Evolutionary conservation across 306 rosid genomes (phyloP), one percentile per base, ranked within the genome.

Genomic region (Quercus gilva): DNA sequence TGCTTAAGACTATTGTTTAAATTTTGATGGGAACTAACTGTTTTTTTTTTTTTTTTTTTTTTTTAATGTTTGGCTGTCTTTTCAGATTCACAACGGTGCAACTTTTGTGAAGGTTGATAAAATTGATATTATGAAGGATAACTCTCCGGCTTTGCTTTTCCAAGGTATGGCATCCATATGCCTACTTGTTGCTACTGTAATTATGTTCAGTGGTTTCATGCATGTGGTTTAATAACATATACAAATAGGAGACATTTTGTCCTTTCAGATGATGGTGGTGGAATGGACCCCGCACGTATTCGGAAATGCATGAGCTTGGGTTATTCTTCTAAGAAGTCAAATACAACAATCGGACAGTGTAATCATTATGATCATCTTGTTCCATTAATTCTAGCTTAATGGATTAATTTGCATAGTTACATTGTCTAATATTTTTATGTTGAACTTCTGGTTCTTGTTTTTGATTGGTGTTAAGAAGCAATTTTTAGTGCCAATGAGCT

Each of bases 241-340:
- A 74, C 49, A 72, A 63, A 76, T 17, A 63, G 49, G 33, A 65
- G 13, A 17, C 26, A 33, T 60, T 71, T 76, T 70, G 86, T 82
- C 60, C 73, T 56, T 85, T 94, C 82, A 94, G 99, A 94, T 84
- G 94, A 92, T 87, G 99, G 99, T 76, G 95, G 94, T 63, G 97
- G 99, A 81, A 92, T 94, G 99, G 86, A 89, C 78, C 97, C 97
- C 35, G 87, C 84, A 59, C 63, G 86, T 60, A 76, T 94, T 67
- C 89, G 99, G 65, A 94, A 92, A 73, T 94, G 99, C 87, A 91
- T 94, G 97, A 94, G 99, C 89, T 84, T 94, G 91, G 99, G 97
- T 18, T 94, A 91, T 82, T 94, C 99, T 18, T 88, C 99, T 58
- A 94, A 92, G 94, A 94, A 94, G 91, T 74, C 97, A 21, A 87